Evolutionary conservation across 2,329 filamentous ascomycete genomes (phyloP).

Genomic region (Aspergillus aculeatinus): DNA sequence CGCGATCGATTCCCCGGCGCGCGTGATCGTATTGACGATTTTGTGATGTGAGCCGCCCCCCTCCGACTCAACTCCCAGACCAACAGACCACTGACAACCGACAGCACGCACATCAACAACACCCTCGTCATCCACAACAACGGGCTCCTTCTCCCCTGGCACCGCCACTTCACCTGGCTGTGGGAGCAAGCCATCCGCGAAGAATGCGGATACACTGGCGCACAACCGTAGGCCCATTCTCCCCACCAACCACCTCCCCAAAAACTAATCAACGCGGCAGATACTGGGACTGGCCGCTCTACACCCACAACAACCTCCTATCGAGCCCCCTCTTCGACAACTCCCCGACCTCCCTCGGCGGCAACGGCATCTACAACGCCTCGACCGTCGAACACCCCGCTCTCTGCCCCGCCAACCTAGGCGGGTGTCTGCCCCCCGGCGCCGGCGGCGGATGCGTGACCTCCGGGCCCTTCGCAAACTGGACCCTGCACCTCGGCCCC

Average conservation of each 20-base stretch:
- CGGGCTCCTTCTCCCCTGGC: slow-evolving; percentile 19
- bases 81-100: neutral
- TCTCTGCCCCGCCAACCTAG: neutral
- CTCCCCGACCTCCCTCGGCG: slow-evolving; percentile 12
- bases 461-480: slow-evolving; percentile 15
- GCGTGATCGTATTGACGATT: slow-evolving; percentile 28
- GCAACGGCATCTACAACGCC: slow-evolving; percentile 6
- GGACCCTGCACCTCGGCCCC: slow-evolving; percentile 12
- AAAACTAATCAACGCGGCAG: neutral
- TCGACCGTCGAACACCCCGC: slow-evolving; percentile 4
- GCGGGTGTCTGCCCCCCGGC: slow-evolving; percentile 4
- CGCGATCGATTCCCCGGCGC: slow-evolving; percentile 25
- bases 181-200: slow-evolving; percentile 16
- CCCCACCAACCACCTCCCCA: neutral
- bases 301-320: neutral
- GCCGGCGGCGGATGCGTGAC: slow-evolving; percentile 17
- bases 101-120: slow-evolving; percentile 29
- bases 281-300: slow-evolving; percentile 21
- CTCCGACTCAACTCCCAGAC: neutral
- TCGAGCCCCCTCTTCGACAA: slow-evolving; percentile 8
- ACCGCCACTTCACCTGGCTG: slow-evolving; percentile 18
- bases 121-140: slow-evolving; percentile 24
- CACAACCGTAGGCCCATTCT: slow-evolving; percentile 13
- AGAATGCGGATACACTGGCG: slow-evolving; percentile 18
- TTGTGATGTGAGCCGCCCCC: slow-evolving; percentile 25